Evolutionary conservation across 140 eudicot species (phyloP), one percentile per base, ranked within the genome.

Genomic region (Stevia rebaudiana): DNA sequence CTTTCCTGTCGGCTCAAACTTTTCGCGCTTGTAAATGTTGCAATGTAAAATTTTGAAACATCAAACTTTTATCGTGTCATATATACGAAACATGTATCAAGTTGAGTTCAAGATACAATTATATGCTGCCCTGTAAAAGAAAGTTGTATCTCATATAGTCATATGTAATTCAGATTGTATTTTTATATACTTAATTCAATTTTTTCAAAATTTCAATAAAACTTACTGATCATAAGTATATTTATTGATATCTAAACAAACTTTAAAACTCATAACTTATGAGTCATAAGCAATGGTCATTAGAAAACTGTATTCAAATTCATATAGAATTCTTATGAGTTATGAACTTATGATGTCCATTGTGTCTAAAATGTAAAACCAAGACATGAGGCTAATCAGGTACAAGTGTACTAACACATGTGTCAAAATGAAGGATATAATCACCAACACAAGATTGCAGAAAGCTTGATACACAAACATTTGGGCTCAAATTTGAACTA

Each of bases 1-100:
- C 60, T 70, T 59, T n/a, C 61, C 68, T 1, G 23, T 33, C 0
- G 53, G 61, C 69, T 60, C 76, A 35, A 60, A 70, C 53, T 33
- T 59, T 47, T 33, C 68, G 19, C 61, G 69, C 33, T 67, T 67
- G 51, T 67, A 52, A 22, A 52, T 11, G 11, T 12, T 2, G n/a
- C 8, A n/a, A 5, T n/a, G 5, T 13, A 28, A 6, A 36, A 2
- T 36, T 36, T 36, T 6, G 8, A 28, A 28, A 28, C 33, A 1
- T 28, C 33, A 28, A 28, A 6, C 7, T 5, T 33, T 33, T 2
- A 5, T 33, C 41, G 8, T 8, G 41, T 8, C 6, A 3, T 33
- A 33, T 8, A 0, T 4, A 36, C 41, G 8, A 36, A 36, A 0
- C 41, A 2, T 36, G 11, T 36, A 36, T 36, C 2, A 36, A 36